Base-by-base conservation (phyloP, 2,329 filamentous ascomycete genomes). In the Aspergillus pseudoviridinutans region DNA sequence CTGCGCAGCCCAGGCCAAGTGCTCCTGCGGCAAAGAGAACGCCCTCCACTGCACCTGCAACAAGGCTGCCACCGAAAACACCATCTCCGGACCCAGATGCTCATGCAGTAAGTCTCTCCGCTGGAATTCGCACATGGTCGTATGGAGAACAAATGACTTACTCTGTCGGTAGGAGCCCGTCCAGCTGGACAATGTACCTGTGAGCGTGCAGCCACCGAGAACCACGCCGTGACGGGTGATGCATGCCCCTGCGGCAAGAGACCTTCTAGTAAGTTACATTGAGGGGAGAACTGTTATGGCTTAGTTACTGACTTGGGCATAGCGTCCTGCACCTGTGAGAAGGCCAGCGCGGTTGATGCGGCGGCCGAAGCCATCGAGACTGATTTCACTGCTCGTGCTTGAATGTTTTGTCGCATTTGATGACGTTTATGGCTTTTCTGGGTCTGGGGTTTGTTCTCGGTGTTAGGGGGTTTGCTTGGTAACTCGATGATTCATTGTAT, bases 21-120 rank as follows among this genome's bases (percentile, higher is more conserved):
- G 92, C 85, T 95, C 91, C 17, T 97, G 93, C 74, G 93, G 93
- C 71, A 87, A 96, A 80, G 84, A 94, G 73, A 85, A 87, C 3
- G 93, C 93, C 51, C 85, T 96, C 51, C 82, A 92, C 74, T 97
- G 93, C 84, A 89, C 81, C 61, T 97, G 93, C 79, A 85, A 85
- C 68, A 92, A 91, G 76, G 84, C 92, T 3, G 63, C 82, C 3
- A 76, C 80, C 17, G 92, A 97, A 82, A 97, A 97, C 81, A 78
- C 78, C 44, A 73, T 90, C 56, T 74, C 80, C 6, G 91, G 91
- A 6, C 82, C 90, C 42, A 83, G 90, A 66, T 96, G 91, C 82
- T 92, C 89, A 49, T 96, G 92, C 81, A 85, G 91, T 83, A 78
- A 62, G 79, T 79, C 50, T 54, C 44, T 42, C 20, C 32, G 29